Conservation (phyloP, 768 basidiomycete species). For the Rhizopogon vesiculosus region DNA sequence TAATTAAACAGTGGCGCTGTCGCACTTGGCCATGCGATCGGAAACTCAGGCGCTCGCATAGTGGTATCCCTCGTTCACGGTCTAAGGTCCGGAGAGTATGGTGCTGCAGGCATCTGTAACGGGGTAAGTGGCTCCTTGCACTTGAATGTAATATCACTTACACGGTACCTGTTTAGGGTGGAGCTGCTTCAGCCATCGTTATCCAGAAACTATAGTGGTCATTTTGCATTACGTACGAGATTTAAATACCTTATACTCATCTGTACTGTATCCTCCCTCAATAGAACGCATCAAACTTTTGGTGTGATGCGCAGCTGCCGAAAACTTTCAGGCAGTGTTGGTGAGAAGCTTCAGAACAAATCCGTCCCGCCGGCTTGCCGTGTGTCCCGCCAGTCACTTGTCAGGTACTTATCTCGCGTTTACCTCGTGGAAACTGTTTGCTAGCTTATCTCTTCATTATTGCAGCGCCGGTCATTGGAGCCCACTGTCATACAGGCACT, state of each 20-base stretch:
- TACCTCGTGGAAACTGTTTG: constrained; percentile 7
- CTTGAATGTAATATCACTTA: constrained; percentile 10
- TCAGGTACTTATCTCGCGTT: neutral
- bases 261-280: constrained; percentile 1
- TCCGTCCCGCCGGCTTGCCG: neutral
- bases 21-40: constrained; percentile 93
- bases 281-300: constrained; percentile 3
- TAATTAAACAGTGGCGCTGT: constrained; percentile 76
- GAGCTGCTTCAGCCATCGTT: constrained; percentile 87
- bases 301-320: neutral
- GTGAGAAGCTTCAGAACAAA: constrained; percentile 6
- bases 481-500: constrained; percentile 1
- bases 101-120: constrained; percentile 95
- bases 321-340: neutral
- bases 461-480: neutral
- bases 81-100: constrained; percentile 90
- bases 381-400: neutral
- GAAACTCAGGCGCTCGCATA: constrained; percentile 93
- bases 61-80: constrained; percentile 89
- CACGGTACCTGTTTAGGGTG: constrained; percentile 51
- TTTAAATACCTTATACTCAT: constrained; percentile 11
- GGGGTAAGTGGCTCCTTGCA: constrained; percentile 55
- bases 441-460: constrained; percentile 12
- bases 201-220: constrained; percentile 73
- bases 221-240: constrained; percentile 9